Evolutionary conservation across 768 basidiomycete genomes (phyloP).

Genomic region (Boletus rubescentipes): DNA sequence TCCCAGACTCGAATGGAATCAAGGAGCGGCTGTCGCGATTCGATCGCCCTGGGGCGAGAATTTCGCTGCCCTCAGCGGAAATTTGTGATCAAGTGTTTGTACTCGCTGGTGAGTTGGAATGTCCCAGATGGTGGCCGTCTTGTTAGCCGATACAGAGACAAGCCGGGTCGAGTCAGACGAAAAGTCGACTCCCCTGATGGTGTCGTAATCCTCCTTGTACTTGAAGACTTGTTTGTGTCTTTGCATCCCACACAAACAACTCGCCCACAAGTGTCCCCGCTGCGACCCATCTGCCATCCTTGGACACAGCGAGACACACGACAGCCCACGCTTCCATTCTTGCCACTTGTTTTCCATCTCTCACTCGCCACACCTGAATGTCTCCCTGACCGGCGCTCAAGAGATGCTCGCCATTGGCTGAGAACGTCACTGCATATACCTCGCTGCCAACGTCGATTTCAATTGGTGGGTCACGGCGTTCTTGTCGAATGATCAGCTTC

Average conservation of each 20-base stretch:
- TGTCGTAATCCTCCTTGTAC: background rate
- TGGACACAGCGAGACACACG: background rate
- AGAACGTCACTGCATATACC: background rate
- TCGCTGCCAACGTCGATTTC: background rate
- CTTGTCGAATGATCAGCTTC: background rate
- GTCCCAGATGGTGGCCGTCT: background rate
- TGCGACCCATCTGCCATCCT: background rate
- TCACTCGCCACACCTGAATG: background rate
- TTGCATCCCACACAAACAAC: background rate
- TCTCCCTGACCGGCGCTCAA: background rate
- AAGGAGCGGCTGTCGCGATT: background rate
- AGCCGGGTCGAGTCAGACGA: background rate
- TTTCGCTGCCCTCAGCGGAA: background rate
- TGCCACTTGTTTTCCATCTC: background rate
- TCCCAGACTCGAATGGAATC: background rate
- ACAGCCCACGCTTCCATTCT: background rate
- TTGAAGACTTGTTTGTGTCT: background rate
- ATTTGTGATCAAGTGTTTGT: background rate
- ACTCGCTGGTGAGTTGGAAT: background rate
- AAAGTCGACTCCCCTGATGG: background rate
- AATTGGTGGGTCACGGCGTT: background rate
- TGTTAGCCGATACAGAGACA: background rate
- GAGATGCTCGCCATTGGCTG: background rate
- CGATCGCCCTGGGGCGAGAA: background rate
- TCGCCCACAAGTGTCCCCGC: background rate